phyloP scores from a whole-genome alignment of 2,329 filamentous ascomycete genomes.

The Pseudopyrenochaeta lycopersici region DNA sequence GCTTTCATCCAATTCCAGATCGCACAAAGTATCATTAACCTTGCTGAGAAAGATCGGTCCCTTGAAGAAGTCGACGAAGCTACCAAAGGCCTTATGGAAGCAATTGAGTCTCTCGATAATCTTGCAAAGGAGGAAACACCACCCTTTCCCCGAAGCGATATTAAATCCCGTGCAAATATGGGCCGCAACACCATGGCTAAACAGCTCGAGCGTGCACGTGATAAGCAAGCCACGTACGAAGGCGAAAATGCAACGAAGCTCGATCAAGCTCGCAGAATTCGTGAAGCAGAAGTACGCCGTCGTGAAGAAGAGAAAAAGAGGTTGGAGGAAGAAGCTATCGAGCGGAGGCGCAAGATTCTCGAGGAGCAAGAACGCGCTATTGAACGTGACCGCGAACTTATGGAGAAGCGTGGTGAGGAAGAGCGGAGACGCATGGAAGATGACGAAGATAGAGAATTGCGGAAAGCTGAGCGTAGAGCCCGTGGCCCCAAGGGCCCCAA shows the following conservation, averaged over 20 bases:
- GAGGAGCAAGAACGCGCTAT: constrained; percentile 85
- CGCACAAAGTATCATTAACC: constrained; percentile 77
- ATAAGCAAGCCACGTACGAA: constrained; percentile 89
- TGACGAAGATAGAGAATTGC: constrained; percentile 79
- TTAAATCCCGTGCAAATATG: constrained; percentile 98
- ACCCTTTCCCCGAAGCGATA: constrained; percentile 88
- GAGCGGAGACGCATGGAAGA: constrained; percentile 70
- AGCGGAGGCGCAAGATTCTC: constrained; percentile 81
- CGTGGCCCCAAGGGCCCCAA: constrained; percentile 57
- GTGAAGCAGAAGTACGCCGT: constrained; percentile 80
- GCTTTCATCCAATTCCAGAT: constrained; percentile 97
- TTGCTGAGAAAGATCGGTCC: constrained; percentile 79
- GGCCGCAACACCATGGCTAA: constrained; percentile 92
- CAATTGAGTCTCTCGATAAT: constrained; percentile 74
- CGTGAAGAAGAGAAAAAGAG: constrained; percentile 80
- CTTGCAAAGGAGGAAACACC: constrained; percentile 71
- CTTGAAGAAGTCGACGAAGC: constrained; percentile 84
- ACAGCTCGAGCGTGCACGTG: constrained; percentile 85
- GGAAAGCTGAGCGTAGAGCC: constrained; percentile 67
- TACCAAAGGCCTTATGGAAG: constrained; percentile 80
- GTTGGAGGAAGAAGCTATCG: constrained; percentile 73
- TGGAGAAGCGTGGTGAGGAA: constrained; percentile 75
- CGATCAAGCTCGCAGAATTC: constrained; percentile 77
- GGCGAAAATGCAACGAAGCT: constrained; percentile 91
- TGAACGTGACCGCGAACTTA: constrained; percentile 75